Evolutionary conservation across 495 filamentous ascomycete genomes (phyloP).

Genomic region (Aspergillus funiculosus): DNA sequence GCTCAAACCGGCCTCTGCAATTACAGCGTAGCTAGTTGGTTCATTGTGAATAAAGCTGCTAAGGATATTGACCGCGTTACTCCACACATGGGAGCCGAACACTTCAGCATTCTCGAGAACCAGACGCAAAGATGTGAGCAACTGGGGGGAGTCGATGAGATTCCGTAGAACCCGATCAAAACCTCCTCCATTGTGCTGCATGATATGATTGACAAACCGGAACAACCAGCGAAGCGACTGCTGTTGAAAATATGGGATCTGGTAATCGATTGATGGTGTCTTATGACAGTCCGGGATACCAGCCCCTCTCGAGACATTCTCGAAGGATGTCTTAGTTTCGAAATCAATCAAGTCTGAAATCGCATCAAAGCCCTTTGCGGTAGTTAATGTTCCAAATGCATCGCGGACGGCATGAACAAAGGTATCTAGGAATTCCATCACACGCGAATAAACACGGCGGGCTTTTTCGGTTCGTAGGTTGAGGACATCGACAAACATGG

Average conservation of each 20-base stretch:
- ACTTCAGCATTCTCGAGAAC: constrained; percentile 73
- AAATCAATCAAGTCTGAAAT: constrained; percentile 77
- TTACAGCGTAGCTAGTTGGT: constrained; percentile 91
- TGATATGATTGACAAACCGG: constrained; percentile 93
- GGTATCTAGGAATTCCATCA: constrained; percentile 79
- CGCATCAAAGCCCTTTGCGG: constrained; percentile 74
- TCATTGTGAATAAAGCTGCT: constrained; percentile 98
- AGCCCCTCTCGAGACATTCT: constrained; percentile 54
- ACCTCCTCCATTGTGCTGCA: constrained; percentile 77
- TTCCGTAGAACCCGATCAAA: constrained; percentile 87
- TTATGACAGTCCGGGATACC: constrained; percentile 76
- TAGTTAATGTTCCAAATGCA: constrained; percentile 72
- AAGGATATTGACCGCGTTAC: constrained; percentile 79
- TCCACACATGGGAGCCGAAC: constrained; percentile 92
- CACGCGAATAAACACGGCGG: constrained; percentile 70
- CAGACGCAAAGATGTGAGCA: constrained; percentile 68
- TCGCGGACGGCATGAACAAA: constrained; percentile 76
- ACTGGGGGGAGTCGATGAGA: constrained; percentile 82
- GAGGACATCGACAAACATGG: constrained; percentile 83
- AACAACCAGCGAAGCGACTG: constrained; percentile 88
- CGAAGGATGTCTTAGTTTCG: constrained; percentile 67
- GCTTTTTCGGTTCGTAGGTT: constrained; percentile 77
- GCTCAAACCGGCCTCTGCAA: constrained; percentile 88
- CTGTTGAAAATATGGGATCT: constrained; percentile 86
- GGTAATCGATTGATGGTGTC: constrained; percentile 80